phyloP scores from a whole-genome alignment of 2,329 filamentous ascomycete genomes.

The Trichoderma sp. region DNA sequence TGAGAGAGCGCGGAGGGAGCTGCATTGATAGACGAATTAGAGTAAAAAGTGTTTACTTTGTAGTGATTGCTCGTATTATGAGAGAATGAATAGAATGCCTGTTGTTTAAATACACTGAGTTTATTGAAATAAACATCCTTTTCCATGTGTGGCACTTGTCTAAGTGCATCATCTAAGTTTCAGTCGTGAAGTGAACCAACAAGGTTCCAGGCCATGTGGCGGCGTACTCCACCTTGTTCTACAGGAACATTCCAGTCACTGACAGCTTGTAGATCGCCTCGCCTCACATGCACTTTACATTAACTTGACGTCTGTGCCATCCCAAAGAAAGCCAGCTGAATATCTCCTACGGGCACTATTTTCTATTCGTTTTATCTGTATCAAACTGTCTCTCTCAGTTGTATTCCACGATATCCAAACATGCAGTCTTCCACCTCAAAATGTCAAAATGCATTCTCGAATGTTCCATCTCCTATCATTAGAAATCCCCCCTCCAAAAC shows the following conservation, averaged over 20 bases:
- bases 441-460: not conserved
- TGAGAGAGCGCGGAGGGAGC: conserved; percentile 9
- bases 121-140: not conserved
- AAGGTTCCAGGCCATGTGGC: not conserved
- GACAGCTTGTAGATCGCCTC: not conserved
- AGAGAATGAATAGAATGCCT: not conserved
- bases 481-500: conserved; percentile 7
- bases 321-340: not conserved
- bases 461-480: conserved; percentile 15
- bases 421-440: not conserved
- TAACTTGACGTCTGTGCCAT: too few relatives aligned
- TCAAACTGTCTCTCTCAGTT: fast-evolving
- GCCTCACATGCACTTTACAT: not conserved
- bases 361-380: not conserved
- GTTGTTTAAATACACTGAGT: not conserved
- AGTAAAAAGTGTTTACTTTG: not conserved
- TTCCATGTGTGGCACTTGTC: not conserved
- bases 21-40: not conserved
- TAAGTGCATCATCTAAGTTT: not conserved
- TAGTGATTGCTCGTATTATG: not conserved
- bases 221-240: not conserved
- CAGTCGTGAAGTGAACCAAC: too few relatives aligned
- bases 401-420: not conserved
- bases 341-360: fast-evolving
- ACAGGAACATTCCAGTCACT: not conserved